Conservation (phyloP, 768 basidiomycete species). For the Nevesoporus exiguus region DNA sequence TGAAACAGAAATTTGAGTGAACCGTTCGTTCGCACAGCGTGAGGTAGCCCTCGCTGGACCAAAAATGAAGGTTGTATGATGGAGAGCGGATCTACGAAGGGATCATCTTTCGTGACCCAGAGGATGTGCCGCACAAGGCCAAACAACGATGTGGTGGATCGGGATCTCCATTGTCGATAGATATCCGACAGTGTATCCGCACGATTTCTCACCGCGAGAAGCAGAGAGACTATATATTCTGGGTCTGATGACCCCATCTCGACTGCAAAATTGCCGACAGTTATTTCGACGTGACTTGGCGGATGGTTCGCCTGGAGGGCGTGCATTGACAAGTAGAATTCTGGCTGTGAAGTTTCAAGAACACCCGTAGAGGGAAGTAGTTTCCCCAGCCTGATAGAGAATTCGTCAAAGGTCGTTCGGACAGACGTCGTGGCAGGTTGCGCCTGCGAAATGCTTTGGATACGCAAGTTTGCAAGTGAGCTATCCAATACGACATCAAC, state of each 20-base stretch:
- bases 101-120: constrained; percentile 43
- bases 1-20: constrained; percentile 78
- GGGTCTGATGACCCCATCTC: constrained; percentile 32
- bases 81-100: constrained; percentile 71
- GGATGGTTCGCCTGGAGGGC: constrained; percentile 17
- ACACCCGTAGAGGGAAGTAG: background rate
- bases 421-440: background rate
- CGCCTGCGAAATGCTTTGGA: constrained; percentile 9
- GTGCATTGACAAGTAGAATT: constrained; percentile 20
- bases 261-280: constrained; percentile 19
- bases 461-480: constrained; percentile 15
- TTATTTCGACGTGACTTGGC: constrained; percentile 14
- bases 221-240: constrained; percentile 22
- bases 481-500: constrained; percentile 19
- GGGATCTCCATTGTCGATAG: constrained; percentile 29
- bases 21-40: constrained; percentile 61
- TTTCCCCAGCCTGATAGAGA: constrained; percentile 14
- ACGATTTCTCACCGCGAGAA: constrained; percentile 12
- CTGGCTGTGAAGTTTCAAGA: constrained; percentile 11
- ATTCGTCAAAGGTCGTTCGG: constrained; percentile 14
- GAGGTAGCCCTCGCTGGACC: constrained; percentile 69
- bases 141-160: constrained; percentile 33
- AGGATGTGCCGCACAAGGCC: constrained; percentile 49
- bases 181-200: constrained; percentile 13
- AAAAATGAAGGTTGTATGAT: constrained; percentile 82